Base-by-base conservation (phyloP, 1,284 basidiomycete species). In the Ceratobasidium sp. region DNA sequence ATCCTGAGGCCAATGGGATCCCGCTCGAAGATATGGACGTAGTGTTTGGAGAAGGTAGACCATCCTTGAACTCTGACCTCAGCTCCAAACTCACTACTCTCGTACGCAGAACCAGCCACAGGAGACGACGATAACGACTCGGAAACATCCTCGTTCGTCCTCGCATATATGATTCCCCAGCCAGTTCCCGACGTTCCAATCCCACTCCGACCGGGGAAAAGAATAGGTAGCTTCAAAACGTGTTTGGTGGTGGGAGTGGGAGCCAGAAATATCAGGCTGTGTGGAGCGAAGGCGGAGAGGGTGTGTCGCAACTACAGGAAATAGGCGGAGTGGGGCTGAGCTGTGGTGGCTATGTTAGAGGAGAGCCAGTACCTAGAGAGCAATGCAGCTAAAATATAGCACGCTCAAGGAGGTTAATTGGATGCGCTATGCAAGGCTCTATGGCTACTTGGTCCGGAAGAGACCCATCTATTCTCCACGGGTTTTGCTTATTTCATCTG, bases 121-220 rank as follows among this genome's bases (percentile, higher is more conserved):
- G 69, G 68, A 83, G 86, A 93, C 84, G 91, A 92, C 58, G 93
- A 94, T 81, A 91, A 94, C 80, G 91, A 92, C 80, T 94, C 93
- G 0, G 93, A 95, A 80, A 87, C 88, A 18, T 89, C 90, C 5
- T 92, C 91, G 3, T 86, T 92, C 2, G 85, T 91, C 79, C 81
- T n/a, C 80, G 83, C 28, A 83, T 83, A 0, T 81, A 80, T 20
- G 84, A 83, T 26, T 80, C 81, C 0, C 79, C 77, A 86, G 86
- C 51, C 82, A 84, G 71, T 85, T 86, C 20, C 84, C 84, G 82
- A 40, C 82, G 83, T 70, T 79, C 77, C 71, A 78, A 70, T 82
- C 63, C 73, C 82, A 77, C 81, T 77, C 67, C 77, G 81, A 33
- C 44, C 15, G 20, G 20, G 1, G 26, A 5, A 33, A 83, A 81